Base-by-base conservation (phyloP, 176 grass and related monocot genomes). In the Carex parvula region DNA sequence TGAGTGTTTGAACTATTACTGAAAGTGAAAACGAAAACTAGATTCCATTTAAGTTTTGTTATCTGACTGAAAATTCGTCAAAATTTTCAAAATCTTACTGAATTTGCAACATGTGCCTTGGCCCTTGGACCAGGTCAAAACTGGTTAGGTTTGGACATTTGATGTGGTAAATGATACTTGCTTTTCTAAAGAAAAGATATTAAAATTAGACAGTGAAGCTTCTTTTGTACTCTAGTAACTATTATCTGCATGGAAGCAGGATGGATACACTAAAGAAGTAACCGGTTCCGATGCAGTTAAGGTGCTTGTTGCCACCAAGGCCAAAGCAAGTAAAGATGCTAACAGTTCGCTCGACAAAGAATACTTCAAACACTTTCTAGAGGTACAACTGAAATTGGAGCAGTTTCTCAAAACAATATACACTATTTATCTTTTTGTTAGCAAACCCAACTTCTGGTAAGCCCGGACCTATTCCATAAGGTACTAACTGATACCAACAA, bases 191-290 rank as follows among this genome's bases (percentile, higher is more conserved):
- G 15, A n/a, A 18, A 80, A 39, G 5, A 3, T 3, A 80, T 60
- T 80, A 11, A 42, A 42, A 81, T 67, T 46, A 63, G 12, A 68
- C 46, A 65, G 13, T 68, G 46, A 52, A 65, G 14, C 5, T 29
- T 55, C 3, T 29, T 30, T 68, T 64, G 3, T 42, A 20, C 6
- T 68, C 39, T 8, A 62, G 39, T 64, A 82, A 48, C 64, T 7
- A 42, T 8, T 46, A 81, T 42, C 2, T 81, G 13, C 13, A 54
- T 74, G 33, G 11, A 21, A 63, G 21, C 90, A 92, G 94, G 94
- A 97, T 87, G 92, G 92, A 85, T 92, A 92, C 56, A 97, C 92
- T 17, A 97, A 97, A 77, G 94, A 97, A 88, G 79, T 89, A 0
- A 84, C 84, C 13, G 86, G 90, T 29, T 79, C 85, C 44, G 89